Conservation (phyloP, 2,329 filamentous ascomycete species). For the Trichothecium roseum region DNA sequence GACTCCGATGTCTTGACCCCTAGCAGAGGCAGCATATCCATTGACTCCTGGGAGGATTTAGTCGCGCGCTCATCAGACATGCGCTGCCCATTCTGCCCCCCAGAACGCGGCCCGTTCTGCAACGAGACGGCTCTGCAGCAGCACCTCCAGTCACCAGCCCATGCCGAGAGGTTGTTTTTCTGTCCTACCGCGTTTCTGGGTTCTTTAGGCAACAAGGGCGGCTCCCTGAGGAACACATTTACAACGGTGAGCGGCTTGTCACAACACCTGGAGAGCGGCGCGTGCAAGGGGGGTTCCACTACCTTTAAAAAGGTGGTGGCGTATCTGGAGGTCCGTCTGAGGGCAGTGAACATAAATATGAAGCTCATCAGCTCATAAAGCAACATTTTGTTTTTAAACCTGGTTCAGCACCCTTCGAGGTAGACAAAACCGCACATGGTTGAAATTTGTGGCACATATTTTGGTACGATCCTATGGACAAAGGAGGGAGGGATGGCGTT, state of each 20-base stretch:
- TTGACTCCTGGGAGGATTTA: neutral
- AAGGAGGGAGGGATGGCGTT: too few species aligned
- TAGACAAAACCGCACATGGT: too few species aligned
- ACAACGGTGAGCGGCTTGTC: neutral
- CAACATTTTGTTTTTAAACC: too few species aligned
- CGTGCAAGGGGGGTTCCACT: neutral
- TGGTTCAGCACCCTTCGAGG: too few species aligned
- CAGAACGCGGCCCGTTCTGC: neutral
- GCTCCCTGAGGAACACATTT: neutral
- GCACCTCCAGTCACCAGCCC: neutral
- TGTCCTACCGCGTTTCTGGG: neutral
- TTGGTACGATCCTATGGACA: too few species aligned
- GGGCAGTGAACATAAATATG: too few species aligned
- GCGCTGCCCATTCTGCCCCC: conserved; percentile 1
- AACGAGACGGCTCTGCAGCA: neutral
- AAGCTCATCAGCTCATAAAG: too few species aligned
- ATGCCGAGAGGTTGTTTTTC: neutral
- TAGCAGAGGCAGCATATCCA: neutral
- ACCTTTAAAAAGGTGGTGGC: neutral
- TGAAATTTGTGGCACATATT: too few species aligned
- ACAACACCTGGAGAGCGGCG: conserved; percentile 1
- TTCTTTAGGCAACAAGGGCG: too few species aligned
- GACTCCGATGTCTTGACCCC: neutral
- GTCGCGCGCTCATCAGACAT: neutral
- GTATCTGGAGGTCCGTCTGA: neutral